Percentiles rank a stretch among this genome's conserved stretches.
Conservation (phyloP, 1,139 yeast genomes). For the Yamadazyma sp. region DNA sequence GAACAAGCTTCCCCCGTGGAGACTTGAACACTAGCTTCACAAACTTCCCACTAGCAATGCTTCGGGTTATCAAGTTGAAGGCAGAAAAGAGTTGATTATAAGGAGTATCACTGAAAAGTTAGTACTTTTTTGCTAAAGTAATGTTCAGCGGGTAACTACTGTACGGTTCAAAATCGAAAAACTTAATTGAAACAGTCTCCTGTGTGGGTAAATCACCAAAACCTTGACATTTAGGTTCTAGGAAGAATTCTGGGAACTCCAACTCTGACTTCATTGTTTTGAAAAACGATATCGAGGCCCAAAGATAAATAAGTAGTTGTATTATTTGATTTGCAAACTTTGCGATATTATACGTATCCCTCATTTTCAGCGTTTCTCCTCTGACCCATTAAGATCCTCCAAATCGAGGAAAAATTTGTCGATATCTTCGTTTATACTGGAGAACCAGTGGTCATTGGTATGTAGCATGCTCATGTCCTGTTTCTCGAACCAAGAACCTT, state of each 20-base stretch:
- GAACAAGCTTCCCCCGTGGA: conserved; percentile 2
- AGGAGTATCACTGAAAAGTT: background rate
- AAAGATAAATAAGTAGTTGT: no score
- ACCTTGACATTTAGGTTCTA: background rate
- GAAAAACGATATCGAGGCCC: no score
- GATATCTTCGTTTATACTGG: background rate
- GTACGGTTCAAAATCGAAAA: conserved; percentile 1
- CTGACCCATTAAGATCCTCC: background rate
- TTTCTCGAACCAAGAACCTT: conserved; percentile 1
- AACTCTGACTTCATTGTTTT: no score
- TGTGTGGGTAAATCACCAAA: background rate
- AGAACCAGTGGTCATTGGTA: background rate
- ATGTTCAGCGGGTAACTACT: background rate
- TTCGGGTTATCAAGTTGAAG: background rate
- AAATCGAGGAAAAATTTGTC: background rate
- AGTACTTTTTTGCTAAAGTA: no score
- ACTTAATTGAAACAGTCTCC: background rate
- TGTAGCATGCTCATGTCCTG: background rate
- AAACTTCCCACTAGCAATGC: background rate
- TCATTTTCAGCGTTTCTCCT: background rate
- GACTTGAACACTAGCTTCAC: background rate
- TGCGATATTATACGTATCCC: background rate
- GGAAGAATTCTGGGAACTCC: background rate
- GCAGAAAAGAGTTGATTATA: background rate
- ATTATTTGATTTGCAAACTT: background rate